These are phyloP conservation scores for Ganoderma lingzhi DNA, from an alignment of 1,284 basidiomycete species.

Conservation along the genomic window DNA sequence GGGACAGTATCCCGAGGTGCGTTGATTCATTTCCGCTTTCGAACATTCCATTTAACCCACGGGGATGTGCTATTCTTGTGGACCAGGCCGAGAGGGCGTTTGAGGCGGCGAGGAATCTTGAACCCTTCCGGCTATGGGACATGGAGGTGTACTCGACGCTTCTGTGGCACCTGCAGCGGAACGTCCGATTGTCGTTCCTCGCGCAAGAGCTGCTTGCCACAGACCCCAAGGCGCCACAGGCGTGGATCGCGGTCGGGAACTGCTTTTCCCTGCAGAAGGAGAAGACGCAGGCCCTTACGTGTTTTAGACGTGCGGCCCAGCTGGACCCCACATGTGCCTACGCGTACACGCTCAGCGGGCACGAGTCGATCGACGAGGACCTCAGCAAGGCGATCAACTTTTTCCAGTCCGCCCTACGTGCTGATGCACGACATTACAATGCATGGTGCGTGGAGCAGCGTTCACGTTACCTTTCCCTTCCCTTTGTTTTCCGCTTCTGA, in stretches of 20 bases:
- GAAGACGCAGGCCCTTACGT: slow-evolving; percentile 88
- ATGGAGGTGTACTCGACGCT: slow-evolving; percentile 96
- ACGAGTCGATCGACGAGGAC: slow-evolving; percentile 95
- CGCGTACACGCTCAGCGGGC: slow-evolving; percentile 92
- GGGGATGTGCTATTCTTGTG: slow-evolving; percentile 11
- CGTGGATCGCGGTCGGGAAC: slow-evolving; percentile 96
- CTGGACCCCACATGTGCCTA: slow-evolving; percentile 88
- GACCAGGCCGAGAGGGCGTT: slow-evolving; percentile 87
- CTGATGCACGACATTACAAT: slow-evolving; percentile 92
- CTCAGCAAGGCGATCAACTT: slow-evolving; percentile 88
- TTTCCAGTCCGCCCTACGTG: slow-evolving; percentile 89
- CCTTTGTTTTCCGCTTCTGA: not conserved
- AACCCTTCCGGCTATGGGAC: slow-evolving; percentile 87
- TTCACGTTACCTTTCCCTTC: slow-evolving; percentile 6
- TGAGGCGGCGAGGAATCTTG: slow-evolving; percentile 76
- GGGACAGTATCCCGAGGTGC: slow-evolving; percentile 85
- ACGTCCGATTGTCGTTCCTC: slow-evolving; percentile 85
- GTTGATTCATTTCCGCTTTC: slow-evolving; percentile 42
- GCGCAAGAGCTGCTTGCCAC: slow-evolving; percentile 90
- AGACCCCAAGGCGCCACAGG: slow-evolving; percentile 81
- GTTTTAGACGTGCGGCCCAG: slow-evolving; percentile 89
- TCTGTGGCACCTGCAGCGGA: slow-evolving; percentile 89
- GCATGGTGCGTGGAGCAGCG: slow-evolving; percentile 77
- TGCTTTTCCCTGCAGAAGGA: slow-evolving; percentile 93
- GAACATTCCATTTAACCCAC: slow-evolving; percentile 19